Evolutionary conservation across 2,329 filamentous ascomycete genomes (phyloP), one percentile per base, ranked within the genome.

Genomic region (Colletotrichum neosansevieriae): DNA sequence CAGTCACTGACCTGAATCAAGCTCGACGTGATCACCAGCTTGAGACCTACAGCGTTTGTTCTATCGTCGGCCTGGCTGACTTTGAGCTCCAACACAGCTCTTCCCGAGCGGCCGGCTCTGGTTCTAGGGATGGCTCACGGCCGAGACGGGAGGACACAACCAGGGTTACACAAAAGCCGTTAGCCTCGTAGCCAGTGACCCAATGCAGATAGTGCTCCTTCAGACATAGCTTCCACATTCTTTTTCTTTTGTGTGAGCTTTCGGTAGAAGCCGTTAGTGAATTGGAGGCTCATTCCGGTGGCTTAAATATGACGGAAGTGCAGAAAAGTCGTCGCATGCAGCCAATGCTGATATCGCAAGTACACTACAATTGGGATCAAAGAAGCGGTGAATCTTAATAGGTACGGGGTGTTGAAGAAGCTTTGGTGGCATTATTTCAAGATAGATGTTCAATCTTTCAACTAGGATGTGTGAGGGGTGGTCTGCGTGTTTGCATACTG

Each of bases 301-400:
- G 64, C 24, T 60, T 40, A 47, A 12, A n/a, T 15, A 65, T 59
- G 65, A 63, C 65, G 38, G n/a, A 65, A 54, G 53, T 29, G 53
- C 6, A 21, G 32, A 10, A 10, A 19, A 4, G 17, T 29, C 38
- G 21, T 58, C 21, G 65, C 65, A 58, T 68, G 65, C 60, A 49
- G 65, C 65, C 47, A 49, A 49, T 15, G 12, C n/a, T 42, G 12
- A 65, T 10, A 40, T 40, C 6, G 40, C 11, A 13, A n/a, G 5
- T 19, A 53, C 40, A 29, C 29, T 29, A 6, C 29, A 29, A 29
- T 29, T 29, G 6, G 6, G 7, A 29, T 7, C 7, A 6, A 29
- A 29, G 29, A 29, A 29, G 7, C 6, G 6, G 6, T 29, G 0
- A 6, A 29, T 29, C 2, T 29, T 9, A 6, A 7, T 29, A 4